A percentile compares a stretch with the other conserved stretches of the same genome.
Conservation (phyloP, 495 filamentous ascomycete genomes). For the Aspergillus heteromorphus region DNA sequence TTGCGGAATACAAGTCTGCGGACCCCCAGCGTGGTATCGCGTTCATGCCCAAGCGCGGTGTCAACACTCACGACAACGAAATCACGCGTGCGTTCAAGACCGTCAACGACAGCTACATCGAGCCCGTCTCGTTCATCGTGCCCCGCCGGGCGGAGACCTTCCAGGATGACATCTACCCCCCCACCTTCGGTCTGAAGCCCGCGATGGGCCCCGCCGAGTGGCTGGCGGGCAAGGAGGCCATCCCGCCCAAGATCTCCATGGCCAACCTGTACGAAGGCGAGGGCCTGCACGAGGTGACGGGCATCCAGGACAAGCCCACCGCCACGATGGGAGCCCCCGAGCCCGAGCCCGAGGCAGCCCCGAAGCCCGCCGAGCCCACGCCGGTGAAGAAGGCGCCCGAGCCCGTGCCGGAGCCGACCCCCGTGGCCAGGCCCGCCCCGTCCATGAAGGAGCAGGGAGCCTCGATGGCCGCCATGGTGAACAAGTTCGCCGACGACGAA, state of each 20-base stretch:
- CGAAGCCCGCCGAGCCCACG: conserved; percentile 47
- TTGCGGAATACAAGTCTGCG: conserved; percentile 90
- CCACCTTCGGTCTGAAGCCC: conserved; percentile 67
- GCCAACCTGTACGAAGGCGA: conserved; percentile 84
- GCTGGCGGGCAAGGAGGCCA: conserved; percentile 74
- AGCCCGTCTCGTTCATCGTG: conserved; percentile 95
- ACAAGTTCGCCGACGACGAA: conserved; percentile 75
- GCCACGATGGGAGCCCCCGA: conserved; percentile 35
- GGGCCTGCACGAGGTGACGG: conserved; percentile 63
- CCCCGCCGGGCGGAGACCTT: conserved; percentile 93
- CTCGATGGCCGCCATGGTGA: conserved; percentile 77
- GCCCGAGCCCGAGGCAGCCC: conserved; percentile 43
- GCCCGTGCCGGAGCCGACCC: conserved; percentile 34
- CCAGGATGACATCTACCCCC: conserved; percentile 95
- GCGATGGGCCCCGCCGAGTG: conserved; percentile 77
- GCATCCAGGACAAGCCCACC: conserved; percentile 62
- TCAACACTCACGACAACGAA: conserved; percentile 96
- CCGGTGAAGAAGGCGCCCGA: conserved; percentile 34
- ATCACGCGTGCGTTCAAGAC: conserved; percentile 95
- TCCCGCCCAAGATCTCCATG: conserved; percentile 87
- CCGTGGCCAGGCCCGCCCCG: conserved; percentile 50
- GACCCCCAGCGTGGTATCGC: conserved; percentile 94
- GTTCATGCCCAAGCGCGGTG: conserved; percentile 90
- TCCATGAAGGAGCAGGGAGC: conserved; percentile 76
- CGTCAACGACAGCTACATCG: conserved; percentile 87